A percentile compares a stretch with the other conserved stretches of the same genome.
phyloP scores from a whole-genome alignment of 768 basidiomycete species.

The Hericium alpestre region DNA sequence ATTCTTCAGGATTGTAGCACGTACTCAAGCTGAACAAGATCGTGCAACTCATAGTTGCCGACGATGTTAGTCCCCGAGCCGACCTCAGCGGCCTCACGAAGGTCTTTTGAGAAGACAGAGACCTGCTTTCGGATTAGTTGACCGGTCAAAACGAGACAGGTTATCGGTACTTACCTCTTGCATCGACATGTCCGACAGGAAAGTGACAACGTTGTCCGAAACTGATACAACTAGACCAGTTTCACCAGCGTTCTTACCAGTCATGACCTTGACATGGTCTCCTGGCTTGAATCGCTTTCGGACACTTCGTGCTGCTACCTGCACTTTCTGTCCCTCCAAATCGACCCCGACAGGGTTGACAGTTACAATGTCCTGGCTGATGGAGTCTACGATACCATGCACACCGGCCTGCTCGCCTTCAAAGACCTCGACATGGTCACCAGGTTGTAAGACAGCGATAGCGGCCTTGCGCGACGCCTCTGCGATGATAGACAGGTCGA shows the following conservation, averaged over 20 bases:
- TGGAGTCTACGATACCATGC: constrained; percentile 85
- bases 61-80: constrained; percentile 85
- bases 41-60: constrained; percentile 92
- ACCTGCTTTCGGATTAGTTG: constrained; percentile 38
- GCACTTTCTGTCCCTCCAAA: constrained; percentile 77
- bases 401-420: constrained; percentile 94
- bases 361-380: constrained; percentile 77
- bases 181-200: constrained; percentile 95
- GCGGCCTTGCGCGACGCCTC: constrained; percentile 87
- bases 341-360: constrained; percentile 73
- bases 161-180: constrained; percentile 54
- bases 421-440: constrained; percentile 94
- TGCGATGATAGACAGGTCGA: constrained; percentile 85
- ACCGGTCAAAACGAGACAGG: not conserved
- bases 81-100: constrained; percentile 94
- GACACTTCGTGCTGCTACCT: constrained; percentile 79
- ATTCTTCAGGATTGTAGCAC: constrained; percentile 23
- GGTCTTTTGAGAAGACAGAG: constrained; percentile 93
- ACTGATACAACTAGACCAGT: constrained; percentile 93
- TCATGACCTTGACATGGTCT: constrained; percentile 98
- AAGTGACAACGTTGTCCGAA: constrained; percentile 83
- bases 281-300: constrained; percentile 93
- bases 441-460: constrained; percentile 91
- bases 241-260: constrained; percentile 88
- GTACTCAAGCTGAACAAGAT: constrained; percentile 93